Base-by-base conservation (phyloP, 352 stramenopile species). In the Aphanomyces astaci region DNA sequence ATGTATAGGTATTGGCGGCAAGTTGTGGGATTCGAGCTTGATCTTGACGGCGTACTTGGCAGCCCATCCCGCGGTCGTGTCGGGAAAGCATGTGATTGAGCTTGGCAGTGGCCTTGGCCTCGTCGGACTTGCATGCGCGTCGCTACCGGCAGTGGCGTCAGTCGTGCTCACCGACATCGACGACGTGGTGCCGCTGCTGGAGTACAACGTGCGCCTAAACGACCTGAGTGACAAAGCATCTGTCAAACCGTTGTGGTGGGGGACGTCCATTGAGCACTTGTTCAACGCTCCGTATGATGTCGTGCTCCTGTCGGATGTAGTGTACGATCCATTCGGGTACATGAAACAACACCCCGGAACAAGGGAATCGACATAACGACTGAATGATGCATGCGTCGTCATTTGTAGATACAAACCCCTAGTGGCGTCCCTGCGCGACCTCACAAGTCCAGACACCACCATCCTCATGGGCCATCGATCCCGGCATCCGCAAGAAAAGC, bases 1-100 rank as follows among this genome's bases (percentile, higher is more conserved):
- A 70, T 72, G 59, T 43, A 46, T 57, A 86, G 79, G 84, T 25
- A 92, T 92, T 63, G 84, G 79, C 43, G 84, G 84, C n/a, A 93
- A 93, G 64, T 66, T 93, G 17, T 93, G 84, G 84, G 84, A 93
- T 71, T 91, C 82, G 56, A 88, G 82, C 25, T 74, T 93, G 30
- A 80, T 93, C 19, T 69, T 93, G 56, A 89, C 80, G 7, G 73
- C 75, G 22, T 91, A 89, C 70, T 56, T 93, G 24, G 64, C 75
- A 22, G 64, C 68, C 4, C 68, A 83, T 19, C 67, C 70, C 24
- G 71, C 79, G 10, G 22, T 90, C 55, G 40, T 86, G 11, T 33
- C 59, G 5, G 54, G 51, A 25, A 85, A 89, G 68, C 71, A 68
- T 52, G 82, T 88, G 17, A 72, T 93, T 13, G 84, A 93, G 60